These are phyloP conservation scores for Zygosaccharomyces pseudobailii DNA, from an alignment of 1,139 yeast species.

Conservation along the genomic window DNA sequence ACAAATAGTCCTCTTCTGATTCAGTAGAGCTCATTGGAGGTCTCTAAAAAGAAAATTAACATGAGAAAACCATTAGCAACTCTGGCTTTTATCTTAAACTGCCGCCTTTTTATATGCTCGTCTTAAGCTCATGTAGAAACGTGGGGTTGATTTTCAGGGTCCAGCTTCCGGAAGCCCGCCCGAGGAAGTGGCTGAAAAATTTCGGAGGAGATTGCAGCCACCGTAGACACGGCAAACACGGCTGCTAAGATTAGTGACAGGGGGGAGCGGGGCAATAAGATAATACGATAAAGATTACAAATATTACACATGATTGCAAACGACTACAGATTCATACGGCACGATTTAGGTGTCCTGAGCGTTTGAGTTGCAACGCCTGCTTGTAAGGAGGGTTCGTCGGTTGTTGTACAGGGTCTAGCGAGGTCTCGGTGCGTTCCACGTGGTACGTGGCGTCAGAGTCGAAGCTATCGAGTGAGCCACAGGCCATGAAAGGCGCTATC, in stretches of 20 bases:
- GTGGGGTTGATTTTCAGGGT: slow-evolving; percentile 1
- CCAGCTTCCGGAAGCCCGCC: neutral
- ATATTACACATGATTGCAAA: neutral
- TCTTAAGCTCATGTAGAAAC: neutral
- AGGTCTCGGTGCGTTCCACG: slow-evolving; percentile 6
- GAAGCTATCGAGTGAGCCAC: slow-evolving; percentile 82
- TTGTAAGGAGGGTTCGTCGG: slow-evolving; percentile 98
- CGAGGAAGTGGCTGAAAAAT: neutral
- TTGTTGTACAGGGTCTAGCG: slow-evolving; percentile 81
- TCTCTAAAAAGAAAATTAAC: neutral
- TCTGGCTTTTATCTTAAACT: neutral
- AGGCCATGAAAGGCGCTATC: slow-evolving; percentile 85
- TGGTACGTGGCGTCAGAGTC: slow-evolving; percentile 96
- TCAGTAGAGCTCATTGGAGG: neutral
- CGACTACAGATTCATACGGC: slow-evolving; percentile 14
- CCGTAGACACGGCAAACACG: neutral
- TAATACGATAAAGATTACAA: neutral
- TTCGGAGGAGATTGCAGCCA: neutral
- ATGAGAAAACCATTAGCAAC: neutral
- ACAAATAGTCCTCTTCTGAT: slow-evolving; percentile 8
- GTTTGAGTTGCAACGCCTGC: slow-evolving; percentile 79
- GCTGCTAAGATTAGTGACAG: neutral
- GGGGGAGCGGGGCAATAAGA: neutral
- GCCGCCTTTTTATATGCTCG: neutral
- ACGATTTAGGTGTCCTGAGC: slow-evolving; percentile 49